Conservation (phyloP, 768 basidiomycete genomes). For the Boletellus ananiceps region DNA sequence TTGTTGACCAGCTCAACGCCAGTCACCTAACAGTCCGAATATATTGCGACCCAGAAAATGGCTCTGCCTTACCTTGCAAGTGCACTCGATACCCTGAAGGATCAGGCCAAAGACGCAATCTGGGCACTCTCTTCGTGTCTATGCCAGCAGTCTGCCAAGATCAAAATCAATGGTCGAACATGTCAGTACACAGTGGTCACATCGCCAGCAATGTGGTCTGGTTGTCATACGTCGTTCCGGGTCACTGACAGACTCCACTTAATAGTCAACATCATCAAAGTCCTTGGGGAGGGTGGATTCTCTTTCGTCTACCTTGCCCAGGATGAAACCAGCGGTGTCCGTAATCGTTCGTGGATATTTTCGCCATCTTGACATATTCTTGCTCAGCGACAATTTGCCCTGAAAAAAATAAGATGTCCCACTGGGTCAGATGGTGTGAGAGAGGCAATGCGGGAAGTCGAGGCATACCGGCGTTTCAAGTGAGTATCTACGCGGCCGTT, state of each 20-base stretch:
- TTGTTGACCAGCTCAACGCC: background rate
- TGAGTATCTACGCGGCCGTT: conserved; percentile 35
- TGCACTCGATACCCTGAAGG: conserved; percentile 55
- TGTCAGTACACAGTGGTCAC: conserved; percentile 51
- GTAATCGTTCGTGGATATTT: conserved; percentile 22
- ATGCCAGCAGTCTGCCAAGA: conserved; percentile 74
- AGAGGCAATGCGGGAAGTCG: conserved; percentile 84
- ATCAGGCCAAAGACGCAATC: conserved; percentile 77
- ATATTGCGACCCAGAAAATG: conserved; percentile 17
- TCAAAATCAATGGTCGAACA: conserved; percentile 94
- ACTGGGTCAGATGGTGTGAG: conserved; percentile 84
- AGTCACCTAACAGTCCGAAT: background rate
- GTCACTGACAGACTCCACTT: conserved; percentile 1
- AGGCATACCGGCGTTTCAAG: conserved; percentile 94
- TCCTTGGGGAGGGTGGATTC: conserved; percentile 95
- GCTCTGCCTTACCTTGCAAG: conserved; percentile 33
- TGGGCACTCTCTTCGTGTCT: conserved; percentile 79
- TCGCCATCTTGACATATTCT: background rate
- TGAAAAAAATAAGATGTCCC: conserved; percentile 96
- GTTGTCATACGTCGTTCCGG: background rate
- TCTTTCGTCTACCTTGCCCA: conserved; percentile 87
- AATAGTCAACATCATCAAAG: conserved; percentile 81
- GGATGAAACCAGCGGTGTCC: conserved; percentile 79
- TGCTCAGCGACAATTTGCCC: conserved; percentile 78
- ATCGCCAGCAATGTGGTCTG: conserved; percentile 2